A percentile compares a stretch with the other conserved stretches of the same genome.
Conservation (phyloP, 768 basidiomycete species). For the Trametes cinnabarina region DNA sequence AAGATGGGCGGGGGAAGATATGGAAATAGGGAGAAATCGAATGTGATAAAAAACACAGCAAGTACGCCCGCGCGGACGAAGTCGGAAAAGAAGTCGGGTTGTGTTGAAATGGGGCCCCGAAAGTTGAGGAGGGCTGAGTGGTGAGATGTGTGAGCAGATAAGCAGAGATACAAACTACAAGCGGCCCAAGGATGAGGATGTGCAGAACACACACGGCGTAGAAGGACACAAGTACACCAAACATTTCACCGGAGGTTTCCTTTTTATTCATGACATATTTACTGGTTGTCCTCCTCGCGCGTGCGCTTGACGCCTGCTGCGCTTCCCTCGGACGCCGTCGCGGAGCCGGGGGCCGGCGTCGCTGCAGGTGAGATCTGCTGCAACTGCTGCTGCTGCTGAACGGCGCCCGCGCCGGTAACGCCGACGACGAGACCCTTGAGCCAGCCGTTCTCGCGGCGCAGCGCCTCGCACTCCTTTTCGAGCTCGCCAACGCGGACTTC, state of each 20-base stretch:
- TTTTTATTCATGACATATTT: neutral
- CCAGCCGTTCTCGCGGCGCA: slow-evolving; percentile 90
- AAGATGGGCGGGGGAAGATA: too few species aligned
- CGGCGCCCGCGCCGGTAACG: slow-evolving; percentile 67
- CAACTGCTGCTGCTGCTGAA: slow-evolving; percentile 25
- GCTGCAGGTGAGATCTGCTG: neutral
- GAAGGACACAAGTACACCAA: neutral
- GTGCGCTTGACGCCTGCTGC: slow-evolving; percentile 11
- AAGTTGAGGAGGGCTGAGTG: too few species aligned
- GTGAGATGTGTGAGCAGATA: too few species aligned
- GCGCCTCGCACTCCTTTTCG: slow-evolving; percentile 87
- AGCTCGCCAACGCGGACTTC: slow-evolving; percentile 75
- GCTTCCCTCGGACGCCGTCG: neutral
- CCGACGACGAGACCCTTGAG: slow-evolving; percentile 87
- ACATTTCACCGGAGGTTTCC: neutral
- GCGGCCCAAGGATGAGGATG: neutral
- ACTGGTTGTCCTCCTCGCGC: slow-evolving; percentile 9
- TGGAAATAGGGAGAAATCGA: neutral
- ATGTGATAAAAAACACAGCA: neutral
- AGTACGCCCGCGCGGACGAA: neutral
- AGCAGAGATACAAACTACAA: too few species aligned
- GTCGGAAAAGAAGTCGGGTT: neutral
- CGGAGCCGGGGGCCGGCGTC: neutral
- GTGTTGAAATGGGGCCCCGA: neutral
- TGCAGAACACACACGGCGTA: neutral